Evolutionary conservation across 2,329 filamentous ascomycete genomes (phyloP), one percentile per base, ranked within the genome.

Genomic region (Dactylellina drechsleri): DNA sequence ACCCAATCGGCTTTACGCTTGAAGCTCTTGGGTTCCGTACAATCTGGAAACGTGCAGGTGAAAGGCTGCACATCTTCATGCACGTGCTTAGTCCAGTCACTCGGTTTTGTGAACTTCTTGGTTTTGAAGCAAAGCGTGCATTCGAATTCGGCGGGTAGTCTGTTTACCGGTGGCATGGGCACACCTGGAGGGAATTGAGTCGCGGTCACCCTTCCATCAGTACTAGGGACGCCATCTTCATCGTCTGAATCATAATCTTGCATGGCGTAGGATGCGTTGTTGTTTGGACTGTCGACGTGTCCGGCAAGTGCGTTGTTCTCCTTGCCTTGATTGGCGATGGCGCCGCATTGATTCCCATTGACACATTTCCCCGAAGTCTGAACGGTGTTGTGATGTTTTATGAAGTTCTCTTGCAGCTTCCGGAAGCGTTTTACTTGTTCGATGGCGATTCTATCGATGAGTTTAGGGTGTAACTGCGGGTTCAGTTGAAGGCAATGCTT

Each of bases 31-130:
- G 91, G 89, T 56, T 96, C 92, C 7, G 87, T 87, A 80, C 93
- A 97, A 59, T 88, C 86, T 1, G 91, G 88, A 84, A 94, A 97
- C 0, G 93, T 97, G 82, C 93, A 97, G 2, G 92, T 96, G 78
- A 97, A 97, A 0, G 93, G 93, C 80, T 95, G 91, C 0, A 97
- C 88, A 80, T 97, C 93, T 82, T 97, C 93, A 79, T 96, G 92
- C 0, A 97, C 92, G 80, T 97, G 93, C 81, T 97, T 97, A 0
- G 93, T 96, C 93, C 93, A 97, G 82, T 97, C 93, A 0, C 93
- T 97, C 15, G 93, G 93, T 81, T 97, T 97, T 79, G 90, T 88
- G 79, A 95, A 93, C 79, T 89, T 92, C 84, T 95, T 96, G 61
- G 89, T 86, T 78, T 90, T 88, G 83, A 92, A 97, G 83, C 93